Base-by-base conservation (phyloP, 768 basidiomycete species). In the Suillus alpinus region DNA sequence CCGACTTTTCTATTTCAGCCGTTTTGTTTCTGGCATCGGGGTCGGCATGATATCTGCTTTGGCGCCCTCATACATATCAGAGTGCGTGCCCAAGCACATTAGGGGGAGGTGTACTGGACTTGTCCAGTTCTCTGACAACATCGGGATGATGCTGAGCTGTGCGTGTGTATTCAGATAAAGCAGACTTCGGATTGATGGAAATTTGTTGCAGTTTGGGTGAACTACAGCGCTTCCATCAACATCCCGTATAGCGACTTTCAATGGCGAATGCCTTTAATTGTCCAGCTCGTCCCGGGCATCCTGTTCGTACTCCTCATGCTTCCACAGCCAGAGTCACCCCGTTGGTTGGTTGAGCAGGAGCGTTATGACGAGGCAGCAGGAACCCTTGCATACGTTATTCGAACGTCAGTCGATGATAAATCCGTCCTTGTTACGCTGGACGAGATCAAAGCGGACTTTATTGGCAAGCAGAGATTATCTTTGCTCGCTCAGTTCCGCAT, bases 11-110 rank as follows among this genome's bases (percentile, higher is more conserved):
- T 81, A 78, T 63, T 79, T 79, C 64, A 75, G 80, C 57, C 78
- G 85, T 4, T 88, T 87, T 70, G 59, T 89, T 0, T 79, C 82
- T 6, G 87, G 88, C 20, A 74, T 87, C 56, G 86, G 87, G 7
- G 78, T 87, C 32, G 85, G 86, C 14, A 80, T 82, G 77, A 75
- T 80, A 7, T 77, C 79, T 1, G 80, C 81, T 4, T 68, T 84
- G 1, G 77, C 81, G 6, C 82, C 83, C 13, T 74, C 80, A 0
- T 85, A 84, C 51, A 75, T 83, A 10, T 82, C 81, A 1, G 83
- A 84, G 67, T 82, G 76, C 52, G 75, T 77, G 3, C 82, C 82
- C 2, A 77, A 70, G 57, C 67, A 70, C 14, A 81, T 84, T 47
- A 76, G 83, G 39, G 83, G 83, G 2, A 75, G 82, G 7, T 81